Conservation (phyloP, 2,329 filamentous ascomycete species). For the Scleromitrula shiraiana region DNA sequence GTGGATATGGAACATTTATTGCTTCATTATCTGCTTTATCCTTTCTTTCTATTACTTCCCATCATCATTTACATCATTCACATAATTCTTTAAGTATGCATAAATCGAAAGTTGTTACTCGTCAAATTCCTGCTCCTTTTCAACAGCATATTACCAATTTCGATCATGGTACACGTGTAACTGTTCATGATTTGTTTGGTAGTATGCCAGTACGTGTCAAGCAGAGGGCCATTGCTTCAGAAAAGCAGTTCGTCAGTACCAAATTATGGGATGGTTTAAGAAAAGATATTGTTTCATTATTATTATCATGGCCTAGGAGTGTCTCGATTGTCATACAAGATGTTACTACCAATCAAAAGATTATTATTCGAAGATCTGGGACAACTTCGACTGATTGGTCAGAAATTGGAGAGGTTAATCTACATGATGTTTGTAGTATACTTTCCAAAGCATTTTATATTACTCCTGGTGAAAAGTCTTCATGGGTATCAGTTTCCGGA, state of each 20-base stretch:
- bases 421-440: slow-evolving; percentile 38
- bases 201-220: slow-evolving; percentile 87
- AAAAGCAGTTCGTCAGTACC: slow-evolving; percentile 40
- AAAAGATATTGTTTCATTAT: slow-evolving; percentile 46
- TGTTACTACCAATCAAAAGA: slow-evolving; percentile 15
- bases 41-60: slow-evolving; percentile 68
- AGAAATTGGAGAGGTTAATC: slow-evolving; percentile 9
- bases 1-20: slow-evolving; percentile 66
- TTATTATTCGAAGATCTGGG: slow-evolving; percentile 19
- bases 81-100: slow-evolving; percentile 63
- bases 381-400: neutral
- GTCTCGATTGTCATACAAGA: slow-evolving; percentile 55
- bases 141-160: slow-evolving; percentile 49
- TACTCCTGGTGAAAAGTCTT: slow-evolving; percentile 39
- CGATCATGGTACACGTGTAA: slow-evolving; percentile 65
- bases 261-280: slow-evolving; percentile 50
- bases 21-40: slow-evolving; percentile 70
- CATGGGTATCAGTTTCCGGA: slow-evolving; percentile 67
- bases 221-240: slow-evolving; percentile 52
- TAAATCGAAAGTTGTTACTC: slow-evolving; percentile 56
- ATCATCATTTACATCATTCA: slow-evolving; percentile 50
- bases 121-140: slow-evolving; percentile 52
- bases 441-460: slow-evolving; percentile 60
- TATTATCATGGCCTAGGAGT: slow-evolving; percentile 59
- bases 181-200: slow-evolving; percentile 76